Conservation (phyloP, 345 rosid species). For the Eucalyptus curtisii region DNA sequence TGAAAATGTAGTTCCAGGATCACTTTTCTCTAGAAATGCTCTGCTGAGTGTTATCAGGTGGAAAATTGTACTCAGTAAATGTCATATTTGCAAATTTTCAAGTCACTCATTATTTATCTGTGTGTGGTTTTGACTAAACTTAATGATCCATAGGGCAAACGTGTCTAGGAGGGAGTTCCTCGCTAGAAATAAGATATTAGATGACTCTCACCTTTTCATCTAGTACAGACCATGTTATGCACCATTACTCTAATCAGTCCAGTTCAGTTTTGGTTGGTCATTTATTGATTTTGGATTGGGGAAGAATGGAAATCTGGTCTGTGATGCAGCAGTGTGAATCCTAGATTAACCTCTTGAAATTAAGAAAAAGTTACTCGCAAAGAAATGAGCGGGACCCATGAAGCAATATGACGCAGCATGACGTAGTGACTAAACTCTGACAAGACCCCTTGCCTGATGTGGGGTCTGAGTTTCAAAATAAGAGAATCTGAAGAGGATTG, state of each 20-base stretch:
- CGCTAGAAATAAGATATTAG: background rate
- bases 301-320: background rate
- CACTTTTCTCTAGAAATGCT: background rate
- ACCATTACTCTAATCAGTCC: background rate
- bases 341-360: background rate
- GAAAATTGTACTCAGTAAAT: background rate
- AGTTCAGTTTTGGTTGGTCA: background rate
- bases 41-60: background rate
- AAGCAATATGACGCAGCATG: background rate
- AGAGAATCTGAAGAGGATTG: background rate
- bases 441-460: background rate
- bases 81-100: background rate
- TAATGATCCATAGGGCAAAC: background rate
- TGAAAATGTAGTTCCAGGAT: background rate
- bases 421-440: background rate
- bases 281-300: background rate
- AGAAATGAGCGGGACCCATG: background rate
- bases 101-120: background rate
- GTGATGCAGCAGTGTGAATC: background rate
- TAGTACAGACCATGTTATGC: background rate
- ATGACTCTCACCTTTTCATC: background rate
- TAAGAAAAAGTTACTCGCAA: background rate
- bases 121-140: background rate
- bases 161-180: background rate
- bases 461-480: background rate